Base-by-base conservation (phyloP, 306 rosid genomes). In the Biancaea sappan region DNA sequence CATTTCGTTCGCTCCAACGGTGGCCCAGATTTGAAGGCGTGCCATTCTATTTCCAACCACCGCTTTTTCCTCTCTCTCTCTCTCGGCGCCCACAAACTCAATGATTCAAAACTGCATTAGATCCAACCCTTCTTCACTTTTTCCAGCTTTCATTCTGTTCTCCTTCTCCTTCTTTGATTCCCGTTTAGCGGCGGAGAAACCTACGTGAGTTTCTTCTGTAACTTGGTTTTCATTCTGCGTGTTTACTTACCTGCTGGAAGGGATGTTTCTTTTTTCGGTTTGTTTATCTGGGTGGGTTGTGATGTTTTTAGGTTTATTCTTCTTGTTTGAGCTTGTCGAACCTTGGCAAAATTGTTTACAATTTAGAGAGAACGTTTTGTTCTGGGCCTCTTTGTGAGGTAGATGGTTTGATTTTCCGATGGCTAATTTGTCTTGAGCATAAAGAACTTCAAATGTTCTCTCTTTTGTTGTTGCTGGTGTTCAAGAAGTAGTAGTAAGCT, bases 11-110 rank as follows among this genome's bases (percentile, higher is more conserved):
- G 19, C 57, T n/a, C 46, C 58, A 66, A 75, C 75, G 87, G 92
- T 78, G 93, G 88, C 89, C 93, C 93, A 77, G 85, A 87, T 90
- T 92, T 92, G 79, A 62, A 84, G 91, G 85, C 76, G 40, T 66
- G 48, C 46, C 54, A 38, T 66, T 47, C 22, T 22, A 13, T 41
- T 18, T 50, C 75, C 63, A 31, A 64, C 76, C 73, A 79, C 96
- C 91, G 82, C 78, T 79, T 54, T 80, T 82, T 69, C 46, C 82
- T 76, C 79, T 24, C 84, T 50, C 4, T 51, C 0, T 12, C 48
- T 0, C 5, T 38, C 13, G 13, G 13, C 13, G 44, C 44, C 9
- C 44, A 73, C 66, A 73, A 79, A 81, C 67, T 57, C 43, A 59
- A 71, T n/a, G n/a, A 63, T 5, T 46, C 76, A 64, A 68, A 15